A percentile compares a stretch with the other conserved stretches of the same genome.
phyloP scores from a whole-genome alignment of 768 basidiomycete species.

The Boletus eberwhitei region DNA sequence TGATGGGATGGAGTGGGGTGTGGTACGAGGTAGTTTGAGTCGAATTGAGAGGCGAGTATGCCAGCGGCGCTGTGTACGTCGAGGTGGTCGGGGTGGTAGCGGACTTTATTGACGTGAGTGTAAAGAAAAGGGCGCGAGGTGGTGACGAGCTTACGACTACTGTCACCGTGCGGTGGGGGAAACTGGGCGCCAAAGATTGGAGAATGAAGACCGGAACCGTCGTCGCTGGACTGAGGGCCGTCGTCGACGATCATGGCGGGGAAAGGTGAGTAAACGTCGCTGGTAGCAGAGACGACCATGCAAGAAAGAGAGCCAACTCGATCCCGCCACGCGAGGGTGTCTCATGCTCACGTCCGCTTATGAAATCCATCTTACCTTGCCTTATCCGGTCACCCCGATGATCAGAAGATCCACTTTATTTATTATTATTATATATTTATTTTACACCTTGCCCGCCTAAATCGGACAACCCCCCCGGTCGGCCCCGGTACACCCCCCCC shows the following conservation, averaged over 20 bases:
- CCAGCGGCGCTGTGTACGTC: conserved; percentile 47
- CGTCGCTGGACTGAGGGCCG: conserved; percentile 69
- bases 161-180: conserved; percentile 47
- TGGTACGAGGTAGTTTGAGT: conserved; percentile 39
- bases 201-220: conserved; percentile 72
- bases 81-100: conserved; percentile 48
- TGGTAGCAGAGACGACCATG: conserved; percentile 57
- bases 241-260: conserved; percentile 57
- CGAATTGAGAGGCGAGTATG: conserved; percentile 51
- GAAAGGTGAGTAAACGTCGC: conserved; percentile 58
- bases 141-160: conserved; percentile 38
- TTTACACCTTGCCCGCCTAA: conserved; percentile 17
- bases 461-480: conserved; percentile 28
- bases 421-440: conserved; percentile 4
- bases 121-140: conserved; percentile 47
- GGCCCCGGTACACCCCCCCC: conserved; percentile 20
- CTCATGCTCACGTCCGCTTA: conserved; percentile 43
- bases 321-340: conserved; percentile 40
- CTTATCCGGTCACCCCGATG: conserved; percentile 28
- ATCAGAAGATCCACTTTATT: conserved; percentile 30
- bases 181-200: conserved; percentile 57
- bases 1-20: conserved; percentile 30
- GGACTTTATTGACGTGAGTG: conserved; percentile 63
- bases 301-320: conserved; percentile 31
- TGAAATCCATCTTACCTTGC: conserved; percentile 30